phyloP scores from a whole-genome alignment of 805 yeast species.

The Saccharomycopsis oosterbeekiorum region DNA sequence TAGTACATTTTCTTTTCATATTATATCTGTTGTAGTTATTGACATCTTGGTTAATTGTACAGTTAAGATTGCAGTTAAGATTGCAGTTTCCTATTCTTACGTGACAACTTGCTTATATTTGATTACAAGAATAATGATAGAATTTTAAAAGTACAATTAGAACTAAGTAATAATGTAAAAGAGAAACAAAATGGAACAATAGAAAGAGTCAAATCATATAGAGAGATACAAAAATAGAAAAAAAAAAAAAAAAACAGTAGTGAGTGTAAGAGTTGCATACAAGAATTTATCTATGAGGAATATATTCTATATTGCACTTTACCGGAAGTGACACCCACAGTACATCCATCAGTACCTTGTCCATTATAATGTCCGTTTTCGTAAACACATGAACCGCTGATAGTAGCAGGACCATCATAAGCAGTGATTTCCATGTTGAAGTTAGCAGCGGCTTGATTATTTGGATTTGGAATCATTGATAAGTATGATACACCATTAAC shows the following conservation, averaged over 20 bases:
- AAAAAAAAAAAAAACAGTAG: not conserved
- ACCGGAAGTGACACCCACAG: slow-evolving; percentile 82
- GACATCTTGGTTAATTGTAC: too few relatives aligned
- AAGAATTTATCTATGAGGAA: not conserved
- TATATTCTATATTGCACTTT: slow-evolving; percentile 49
- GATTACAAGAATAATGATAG: too few relatives aligned
- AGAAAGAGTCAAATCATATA: not conserved
- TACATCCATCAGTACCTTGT: slow-evolving; percentile 74
- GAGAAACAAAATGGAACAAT: not conserved
- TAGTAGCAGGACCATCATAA: slow-evolving; percentile 47
- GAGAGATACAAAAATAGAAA: not conserved
- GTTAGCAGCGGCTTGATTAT: slow-evolving; percentile 61
- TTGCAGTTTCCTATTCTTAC: too few relatives aligned
- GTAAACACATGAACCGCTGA: slow-evolving; percentile 71
- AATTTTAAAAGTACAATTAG: too few relatives aligned
- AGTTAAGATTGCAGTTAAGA: too few relatives aligned
- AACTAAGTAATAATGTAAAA: too few relatives aligned
- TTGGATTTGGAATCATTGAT: slow-evolving; percentile 91
- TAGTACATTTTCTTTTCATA: too few relatives aligned
- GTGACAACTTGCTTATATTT: too few relatives aligned
- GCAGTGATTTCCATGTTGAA: slow-evolving; percentile 74
- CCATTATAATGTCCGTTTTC: slow-evolving; percentile 69
- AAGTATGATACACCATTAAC: slow-evolving; percentile 61
- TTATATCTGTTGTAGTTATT: too few relatives aligned
- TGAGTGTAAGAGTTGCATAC: not conserved